Percentiles rank a stretch among this genome's conserved stretches.
Evolutionary conservation across 768 basidiomycete genomes (phyloP).

Genomic region (Agaricus subrufescens): DNA sequence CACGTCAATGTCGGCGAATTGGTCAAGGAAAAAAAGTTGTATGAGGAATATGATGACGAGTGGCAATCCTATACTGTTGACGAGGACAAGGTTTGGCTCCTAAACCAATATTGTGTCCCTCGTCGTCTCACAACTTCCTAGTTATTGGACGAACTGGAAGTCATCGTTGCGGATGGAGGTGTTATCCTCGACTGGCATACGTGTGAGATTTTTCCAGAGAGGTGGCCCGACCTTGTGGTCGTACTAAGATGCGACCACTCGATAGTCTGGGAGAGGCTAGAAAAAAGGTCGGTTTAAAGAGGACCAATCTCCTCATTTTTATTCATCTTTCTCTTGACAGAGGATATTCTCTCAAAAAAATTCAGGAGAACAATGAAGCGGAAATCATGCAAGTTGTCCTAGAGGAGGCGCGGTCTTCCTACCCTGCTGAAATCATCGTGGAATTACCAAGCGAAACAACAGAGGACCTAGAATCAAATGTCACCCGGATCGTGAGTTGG

Average conservation of each 20-base stretch:
- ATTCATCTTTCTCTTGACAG: constrained; percentile 33
- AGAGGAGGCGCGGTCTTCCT: constrained; percentile 85
- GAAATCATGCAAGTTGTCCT: constrained; percentile 95
- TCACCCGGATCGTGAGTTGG: constrained; percentile 87
- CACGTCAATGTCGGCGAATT: constrained; percentile 91
- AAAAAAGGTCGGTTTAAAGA: constrained; percentile 62
- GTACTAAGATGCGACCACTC: constrained; percentile 89
- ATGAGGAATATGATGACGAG: constrained; percentile 86
- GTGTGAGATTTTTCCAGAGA: constrained; percentile 90
- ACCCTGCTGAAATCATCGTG: constrained; percentile 81
- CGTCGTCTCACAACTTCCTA: constrained; percentile 24
- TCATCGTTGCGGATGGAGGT: constrained; percentile 62
- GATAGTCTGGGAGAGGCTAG: constrained; percentile 83
- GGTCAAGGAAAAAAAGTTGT: constrained; percentile 78
- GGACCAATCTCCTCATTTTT: constrained; percentile 1
- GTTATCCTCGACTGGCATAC: constrained; percentile 94
- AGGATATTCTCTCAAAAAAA: constrained; percentile 85
- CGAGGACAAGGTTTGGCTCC: constrained; percentile 80
- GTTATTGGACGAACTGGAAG: constrained; percentile 88
- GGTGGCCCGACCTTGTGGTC: constrained; percentile 94
- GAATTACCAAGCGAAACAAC: constrained; percentile 73
- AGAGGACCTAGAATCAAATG: constrained; percentile 82
- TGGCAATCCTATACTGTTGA: constrained; percentile 95
- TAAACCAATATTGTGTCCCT: neutral
- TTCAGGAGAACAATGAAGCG: constrained; percentile 97